Evolutionary conservation across 2,329 filamentous ascomycete species (phyloP).

Genomic region (Ilyonectria mors-panacis): DNA sequence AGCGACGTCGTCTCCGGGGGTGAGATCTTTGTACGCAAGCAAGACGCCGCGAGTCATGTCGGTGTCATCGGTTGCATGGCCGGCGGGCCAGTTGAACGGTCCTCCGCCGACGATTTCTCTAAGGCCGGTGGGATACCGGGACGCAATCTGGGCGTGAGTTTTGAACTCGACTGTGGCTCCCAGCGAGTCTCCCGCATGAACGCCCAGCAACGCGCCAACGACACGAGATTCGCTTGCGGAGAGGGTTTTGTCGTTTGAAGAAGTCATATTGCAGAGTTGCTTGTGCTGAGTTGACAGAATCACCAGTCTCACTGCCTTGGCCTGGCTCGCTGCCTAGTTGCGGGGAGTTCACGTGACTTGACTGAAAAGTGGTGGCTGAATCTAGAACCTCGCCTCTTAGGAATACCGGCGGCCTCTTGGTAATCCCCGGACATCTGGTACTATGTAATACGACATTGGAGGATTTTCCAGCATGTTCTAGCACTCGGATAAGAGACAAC

Average conservation of each 20-base stretch:
- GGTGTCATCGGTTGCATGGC: conserved; percentile 64
- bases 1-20: conserved; percentile 48
- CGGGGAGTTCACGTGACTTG: conserved; percentile 1
- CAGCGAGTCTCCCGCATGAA: conserved; percentile 64
- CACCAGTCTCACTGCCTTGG: background rate
- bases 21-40: conserved; percentile 57
- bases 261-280: conserved; percentile 24
- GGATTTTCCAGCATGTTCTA: background rate
- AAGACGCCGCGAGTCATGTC: conserved; percentile 63
- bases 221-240: conserved; percentile 48
- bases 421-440: background rate
- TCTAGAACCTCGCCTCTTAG: too few species aligned
- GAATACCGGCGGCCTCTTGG: too few species aligned
- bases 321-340: background rate
- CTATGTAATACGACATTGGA: background rate
- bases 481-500: background rate
- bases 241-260: conserved; percentile 6
- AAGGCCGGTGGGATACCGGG: conserved; percentile 54
- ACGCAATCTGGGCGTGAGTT: conserved; percentile 52
- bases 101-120: conserved; percentile 63
- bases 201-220: conserved; percentile 61
- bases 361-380: too few species aligned
- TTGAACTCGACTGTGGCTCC: conserved; percentile 63
- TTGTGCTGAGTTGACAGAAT: background rate
- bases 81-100: conserved; percentile 57